A percentile compares a stretch with the other conserved stretches of the same genome.
Evolutionary conservation across 768 basidiomycete species (phyloP).

Genomic region (Lepiota venenata): DNA sequence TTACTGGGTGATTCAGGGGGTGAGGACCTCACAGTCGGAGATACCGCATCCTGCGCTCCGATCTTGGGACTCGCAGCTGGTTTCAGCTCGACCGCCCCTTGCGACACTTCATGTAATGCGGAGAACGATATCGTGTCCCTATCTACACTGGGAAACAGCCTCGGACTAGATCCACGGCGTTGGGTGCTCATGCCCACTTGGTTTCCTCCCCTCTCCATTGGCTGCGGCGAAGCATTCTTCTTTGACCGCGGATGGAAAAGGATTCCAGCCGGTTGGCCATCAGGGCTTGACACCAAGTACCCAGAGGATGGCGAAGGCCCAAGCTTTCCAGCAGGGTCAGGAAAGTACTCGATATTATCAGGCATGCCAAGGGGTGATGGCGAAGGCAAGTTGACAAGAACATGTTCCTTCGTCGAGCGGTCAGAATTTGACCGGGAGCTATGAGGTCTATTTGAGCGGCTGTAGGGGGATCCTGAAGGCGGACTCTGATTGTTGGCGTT

Average conservation of each 20-base stretch:
- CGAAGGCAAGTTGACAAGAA: slow-evolving; percentile 39
- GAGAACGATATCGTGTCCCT: slow-evolving; percentile 25
- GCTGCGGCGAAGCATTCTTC: slow-evolving; percentile 31
- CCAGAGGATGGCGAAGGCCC: slow-evolving; percentile 81
- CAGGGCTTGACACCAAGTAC: slow-evolving; percentile 86
- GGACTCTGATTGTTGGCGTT: not conserved
- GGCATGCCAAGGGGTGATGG: slow-evolving; percentile 71
- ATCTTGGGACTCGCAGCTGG: slow-evolving; percentile 1
- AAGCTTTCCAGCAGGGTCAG: slow-evolving; percentile 61
- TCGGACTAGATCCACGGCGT: slow-evolving; percentile 24
- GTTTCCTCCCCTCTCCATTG: slow-evolving; percentile 47
- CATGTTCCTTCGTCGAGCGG: slow-evolving; percentile 44
- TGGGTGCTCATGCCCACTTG: slow-evolving; percentile 23
- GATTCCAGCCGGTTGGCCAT: slow-evolving; percentile 93
- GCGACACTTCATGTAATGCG: slow-evolving; percentile 27
- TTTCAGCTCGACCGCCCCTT: slow-evolving; percentile 1
- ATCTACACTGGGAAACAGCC: slow-evolving; percentile 20
- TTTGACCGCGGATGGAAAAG: slow-evolving; percentile 79
- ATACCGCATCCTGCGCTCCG: not conserved
- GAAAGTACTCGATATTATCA: slow-evolving; percentile 79
- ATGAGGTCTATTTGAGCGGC: slow-evolving; percentile 42
- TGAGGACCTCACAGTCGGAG: slow-evolving; percentile 3
- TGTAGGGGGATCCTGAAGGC: slow-evolving; percentile 10
- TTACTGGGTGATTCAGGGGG: slow-evolving; percentile 12
- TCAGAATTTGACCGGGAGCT: slow-evolving; percentile 60